Conservation (phyloP, 164 flowering plant genomes). For the Paratinospora sagittata region DNA sequence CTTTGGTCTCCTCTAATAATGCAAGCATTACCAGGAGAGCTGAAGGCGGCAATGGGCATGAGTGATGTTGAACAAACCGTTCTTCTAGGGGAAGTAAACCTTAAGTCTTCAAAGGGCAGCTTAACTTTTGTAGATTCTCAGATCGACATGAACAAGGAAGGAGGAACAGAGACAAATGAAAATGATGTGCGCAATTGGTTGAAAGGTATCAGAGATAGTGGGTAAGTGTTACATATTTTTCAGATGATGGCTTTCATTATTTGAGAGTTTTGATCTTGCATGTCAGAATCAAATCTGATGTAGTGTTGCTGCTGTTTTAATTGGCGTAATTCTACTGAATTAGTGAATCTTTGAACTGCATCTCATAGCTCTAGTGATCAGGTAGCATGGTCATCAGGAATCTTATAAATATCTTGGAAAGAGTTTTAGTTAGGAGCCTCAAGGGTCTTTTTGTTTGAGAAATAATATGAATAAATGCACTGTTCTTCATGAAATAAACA, state of each 20-base stretch:
- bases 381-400: neutral
- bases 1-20: constrained; percentile 79
- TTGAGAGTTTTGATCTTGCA: neutral
- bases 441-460: neutral
- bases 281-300: neutral
- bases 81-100: constrained; percentile 74
- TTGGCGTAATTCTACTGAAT: too few relatives aligned
- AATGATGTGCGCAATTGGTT: constrained; percentile 85
- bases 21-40: constrained; percentile 62
- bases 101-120: constrained; percentile 49
- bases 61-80: constrained; percentile 59
- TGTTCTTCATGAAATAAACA: neutral
- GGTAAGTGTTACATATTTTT: constrained; percentile 44
- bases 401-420: neutral
- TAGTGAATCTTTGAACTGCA: neutral
- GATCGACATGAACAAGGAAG: constrained; percentile 44
- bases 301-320: neutral
- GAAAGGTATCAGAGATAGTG: constrained; percentile 94
- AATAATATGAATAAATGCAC: too few relatives aligned
- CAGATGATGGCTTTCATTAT: neutral
- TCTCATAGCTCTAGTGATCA: neutral
- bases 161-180: constrained; percentile 58
- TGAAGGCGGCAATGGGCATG: constrained; percentile 75
- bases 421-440: neutral
- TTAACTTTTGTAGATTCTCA: constrained; percentile 51